These are phyloP conservation scores for Penicillium soppii DNA, from an alignment of 495 filamentous ascomycete species.

Conservation along the genomic window DNA sequence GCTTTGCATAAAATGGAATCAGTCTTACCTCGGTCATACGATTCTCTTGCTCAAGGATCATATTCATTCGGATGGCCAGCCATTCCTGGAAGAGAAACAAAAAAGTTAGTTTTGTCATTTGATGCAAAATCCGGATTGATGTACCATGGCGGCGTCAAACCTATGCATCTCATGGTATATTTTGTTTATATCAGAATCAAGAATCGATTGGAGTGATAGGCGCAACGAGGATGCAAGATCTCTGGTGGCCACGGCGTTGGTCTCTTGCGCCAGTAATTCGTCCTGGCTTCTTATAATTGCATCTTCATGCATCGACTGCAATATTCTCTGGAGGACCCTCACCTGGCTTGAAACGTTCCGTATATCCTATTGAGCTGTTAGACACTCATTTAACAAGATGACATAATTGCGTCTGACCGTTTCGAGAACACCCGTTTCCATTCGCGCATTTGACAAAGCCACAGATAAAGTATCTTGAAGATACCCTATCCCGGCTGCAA, in stretches of 20 bases:
- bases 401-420: conserved; percentile 21
- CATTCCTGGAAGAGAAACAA: conserved; percentile 15
- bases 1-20: background rate
- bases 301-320: conserved; percentile 37
- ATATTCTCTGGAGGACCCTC: conserved; percentile 23
- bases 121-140: background rate
- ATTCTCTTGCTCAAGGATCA: conserved; percentile 33
- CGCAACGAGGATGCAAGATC: conserved; percentile 32
- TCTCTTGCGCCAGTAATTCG: conserved; percentile 20
- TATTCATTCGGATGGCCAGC: conserved; percentile 27
- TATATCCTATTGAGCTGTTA: conserved; percentile 29
- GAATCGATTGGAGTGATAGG: conserved; percentile 24
- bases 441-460: conserved; percentile 22
- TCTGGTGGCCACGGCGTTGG: conserved; percentile 23
- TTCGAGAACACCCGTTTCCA: conserved; percentile 25
- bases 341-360: conserved; percentile 31
- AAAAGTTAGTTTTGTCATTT: background rate
- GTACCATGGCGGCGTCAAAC: conserved; percentile 34
- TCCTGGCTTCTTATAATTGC: conserved; percentile 25
- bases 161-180: conserved; percentile 30
- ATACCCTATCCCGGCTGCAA: conserved; percentile 28
- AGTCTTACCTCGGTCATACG: conserved; percentile 34
- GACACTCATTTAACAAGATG: background rate
- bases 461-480: conserved; percentile 21
- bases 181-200: conserved; percentile 24